Conservation (phyloP, 1,284 basidiomycete genomes). For the Rhodotorula sp. region DNA sequence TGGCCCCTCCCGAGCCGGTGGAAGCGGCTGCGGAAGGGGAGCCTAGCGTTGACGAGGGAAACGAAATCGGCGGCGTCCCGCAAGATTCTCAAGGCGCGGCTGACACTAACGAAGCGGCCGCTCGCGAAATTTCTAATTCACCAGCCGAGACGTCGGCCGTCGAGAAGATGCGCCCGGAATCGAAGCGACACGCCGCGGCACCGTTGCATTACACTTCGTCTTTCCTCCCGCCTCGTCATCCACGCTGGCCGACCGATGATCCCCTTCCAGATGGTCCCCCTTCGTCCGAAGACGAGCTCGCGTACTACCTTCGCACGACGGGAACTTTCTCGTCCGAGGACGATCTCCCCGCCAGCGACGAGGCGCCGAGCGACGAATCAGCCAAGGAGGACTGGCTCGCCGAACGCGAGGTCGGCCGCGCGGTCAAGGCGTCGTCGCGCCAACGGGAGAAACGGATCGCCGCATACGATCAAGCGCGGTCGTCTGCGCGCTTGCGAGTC, state of each 20-base stretch:
- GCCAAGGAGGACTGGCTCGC: constrained; percentile 3
- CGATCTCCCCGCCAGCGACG: constrained; percentile 2
- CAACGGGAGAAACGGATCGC: constrained; percentile 14
- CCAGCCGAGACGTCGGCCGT: too few species aligned
- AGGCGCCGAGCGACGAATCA: not conserved
- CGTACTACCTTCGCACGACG: constrained; percentile 23
- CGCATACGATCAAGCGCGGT: not conserved
- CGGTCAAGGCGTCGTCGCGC: constrained; percentile 10
- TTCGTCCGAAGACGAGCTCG: constrained; percentile 26
- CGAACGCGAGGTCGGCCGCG: constrained; percentile 21
- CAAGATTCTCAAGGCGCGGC: too few species aligned
- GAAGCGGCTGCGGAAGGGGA: too few species aligned
- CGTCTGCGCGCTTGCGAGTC: constrained; percentile 4
- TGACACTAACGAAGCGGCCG: too few species aligned
- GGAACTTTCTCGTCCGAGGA: constrained; percentile 30
- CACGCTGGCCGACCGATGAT: not conserved
- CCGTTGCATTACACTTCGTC: not conserved
- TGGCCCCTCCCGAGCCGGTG: too few species aligned
- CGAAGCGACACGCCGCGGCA: not conserved
- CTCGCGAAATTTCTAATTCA: too few species aligned
- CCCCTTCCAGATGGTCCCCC: not conserved
- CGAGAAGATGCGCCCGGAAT: too few species aligned
- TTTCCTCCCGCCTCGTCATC: constrained; percentile 20
- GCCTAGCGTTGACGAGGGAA: too few species aligned
- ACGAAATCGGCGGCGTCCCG: too few species aligned